These are phyloP conservation scores for Blastocladiella britannica DNA, from an alignment of 192 early-diverging fungal species.

Conservation along the genomic window DNA sequence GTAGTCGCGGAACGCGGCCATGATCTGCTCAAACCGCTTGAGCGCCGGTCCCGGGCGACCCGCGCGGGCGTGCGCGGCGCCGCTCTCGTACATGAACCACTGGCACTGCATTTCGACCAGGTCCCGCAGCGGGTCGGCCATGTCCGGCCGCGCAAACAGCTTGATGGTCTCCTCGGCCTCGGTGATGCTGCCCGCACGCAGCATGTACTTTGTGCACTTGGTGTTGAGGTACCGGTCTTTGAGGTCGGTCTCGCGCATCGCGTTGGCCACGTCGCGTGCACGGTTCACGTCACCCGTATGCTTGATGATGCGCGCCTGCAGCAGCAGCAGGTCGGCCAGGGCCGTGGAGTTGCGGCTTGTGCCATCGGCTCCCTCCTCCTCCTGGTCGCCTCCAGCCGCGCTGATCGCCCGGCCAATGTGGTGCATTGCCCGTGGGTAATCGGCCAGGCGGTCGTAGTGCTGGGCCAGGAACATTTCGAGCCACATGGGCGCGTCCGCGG, in stretches of 20 bases:
- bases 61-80: constrained; percentile 40
- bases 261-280: constrained; percentile 63
- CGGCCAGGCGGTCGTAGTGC: constrained; percentile 56
- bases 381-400: too few relatives aligned
- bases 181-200: constrained; percentile 52
- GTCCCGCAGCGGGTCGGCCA: constrained; percentile 48
- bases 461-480: constrained; percentile 65
- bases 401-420: constrained; percentile 65
- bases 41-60: constrained; percentile 58
- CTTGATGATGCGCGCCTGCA: constrained; percentile 86
- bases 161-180: constrained; percentile 70
- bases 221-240: constrained; percentile 90
- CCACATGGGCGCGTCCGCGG: too few relatives aligned
- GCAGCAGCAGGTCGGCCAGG: constrained; percentile 75
- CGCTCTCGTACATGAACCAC: constrained; percentile 72
- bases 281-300: constrained; percentile 52
- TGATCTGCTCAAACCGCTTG: constrained; percentile 69
- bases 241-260: constrained; percentile 68
- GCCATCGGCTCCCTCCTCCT: not conserved
- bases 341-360: too few relatives aligned
- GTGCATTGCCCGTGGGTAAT: constrained; percentile 46
- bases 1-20: constrained; percentile 60
- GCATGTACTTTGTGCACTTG: constrained; percentile 83
- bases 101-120: constrained; percentile 76
- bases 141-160: constrained; percentile 52